Conservation (phyloP, 768 basidiomycete species). For the Kwoniella newhampshirensis region DNA sequence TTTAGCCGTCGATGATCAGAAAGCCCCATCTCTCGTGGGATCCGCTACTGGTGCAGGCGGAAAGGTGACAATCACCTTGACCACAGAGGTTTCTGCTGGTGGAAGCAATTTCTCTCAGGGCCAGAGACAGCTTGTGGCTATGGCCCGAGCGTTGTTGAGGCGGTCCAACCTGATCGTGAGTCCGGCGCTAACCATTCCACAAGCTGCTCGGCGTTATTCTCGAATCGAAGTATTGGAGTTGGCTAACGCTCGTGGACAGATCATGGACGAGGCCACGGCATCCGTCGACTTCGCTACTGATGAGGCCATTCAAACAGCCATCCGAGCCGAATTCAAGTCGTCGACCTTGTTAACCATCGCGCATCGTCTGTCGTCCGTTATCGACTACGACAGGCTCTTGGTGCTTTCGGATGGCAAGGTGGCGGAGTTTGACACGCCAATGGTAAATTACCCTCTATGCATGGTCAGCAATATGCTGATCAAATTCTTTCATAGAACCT, state of each 20-base stretch:
- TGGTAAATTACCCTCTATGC: slow-evolving; percentile 20
- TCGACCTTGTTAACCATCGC: slow-evolving; percentile 53
- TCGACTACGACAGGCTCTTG: slow-evolving; percentile 53
- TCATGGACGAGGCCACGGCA: slow-evolving; percentile 53
- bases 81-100: slow-evolving; percentile 78
- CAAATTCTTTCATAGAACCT: slow-evolving; percentile 35
- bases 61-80: slow-evolving; percentile 60
- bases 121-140: slow-evolving; percentile 66
- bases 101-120: slow-evolving; percentile 91
- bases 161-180: slow-evolving; percentile 43
- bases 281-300: slow-evolving; percentile 54
- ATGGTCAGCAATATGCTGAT: too few relatives aligned
- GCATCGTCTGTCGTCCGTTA: slow-evolving; percentile 48
- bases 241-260: too few relatives aligned
- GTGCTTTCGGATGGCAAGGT: slow-evolving; percentile 53
- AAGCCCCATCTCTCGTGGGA: slow-evolving; percentile 16
- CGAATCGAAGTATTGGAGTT: too few relatives aligned
- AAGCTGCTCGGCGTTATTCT: too few relatives aligned
- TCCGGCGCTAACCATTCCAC: neutral
- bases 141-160: slow-evolving; percentile 35
- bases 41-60: slow-evolving; percentile 1
- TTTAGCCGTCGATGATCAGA: slow-evolving; percentile 6
- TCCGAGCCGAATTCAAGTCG: slow-evolving; percentile 50
- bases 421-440: slow-evolving; percentile 51
- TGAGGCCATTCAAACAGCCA: slow-evolving; percentile 50